Base-by-base conservation (phyloP, 106 monocot species). In the Amphibolis antarctica region DNA sequence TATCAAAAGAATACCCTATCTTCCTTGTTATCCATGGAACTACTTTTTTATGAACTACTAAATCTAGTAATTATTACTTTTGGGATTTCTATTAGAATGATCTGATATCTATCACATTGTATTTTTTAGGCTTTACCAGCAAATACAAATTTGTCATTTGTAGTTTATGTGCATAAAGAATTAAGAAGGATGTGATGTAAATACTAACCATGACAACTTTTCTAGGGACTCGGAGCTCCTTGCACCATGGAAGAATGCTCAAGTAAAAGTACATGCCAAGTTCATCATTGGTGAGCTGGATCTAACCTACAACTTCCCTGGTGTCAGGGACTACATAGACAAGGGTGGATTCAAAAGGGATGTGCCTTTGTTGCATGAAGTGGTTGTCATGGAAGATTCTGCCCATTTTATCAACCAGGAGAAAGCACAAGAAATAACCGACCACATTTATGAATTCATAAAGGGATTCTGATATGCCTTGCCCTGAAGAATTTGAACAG, bases 281-380 rank as follows among this genome's bases (percentile, higher is more conserved):
- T 73, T 73, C 36, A 66, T 73, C 0, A 31, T 59, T 22, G 73
- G 73, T 47, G 73, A 73, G 3, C 48, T 30, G 3, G 66, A 73
- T 53, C 30, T 66, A 1, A 31, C 15, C 10, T 66, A 59, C 49
- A 46, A 65, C 36, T 21, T 59, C 9, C 73, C 65, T n/a, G 73
- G 73, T 46, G 22, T 58, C 3, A 53, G 42, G 44, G 73, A 66
- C 20, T 73, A 73, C 58, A 46, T 65, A 45, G 46, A 66, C 50
- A 59, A 66, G 10, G 73, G 73, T 3, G 66, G 36, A 1, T 73
- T 73, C 57, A 19, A 66, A 55, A 57, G 29, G 18, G 59, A 66
- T 25, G 73, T 73, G 12, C 73, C 73, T 25, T 50, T 59, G 14
- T 36, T 73, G 2, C 19, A 73, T 23, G 73, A 73, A 20, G 57